Conservation (phyloP, 805 yeast genomes). For the Saturnispora saitoi region DNA sequence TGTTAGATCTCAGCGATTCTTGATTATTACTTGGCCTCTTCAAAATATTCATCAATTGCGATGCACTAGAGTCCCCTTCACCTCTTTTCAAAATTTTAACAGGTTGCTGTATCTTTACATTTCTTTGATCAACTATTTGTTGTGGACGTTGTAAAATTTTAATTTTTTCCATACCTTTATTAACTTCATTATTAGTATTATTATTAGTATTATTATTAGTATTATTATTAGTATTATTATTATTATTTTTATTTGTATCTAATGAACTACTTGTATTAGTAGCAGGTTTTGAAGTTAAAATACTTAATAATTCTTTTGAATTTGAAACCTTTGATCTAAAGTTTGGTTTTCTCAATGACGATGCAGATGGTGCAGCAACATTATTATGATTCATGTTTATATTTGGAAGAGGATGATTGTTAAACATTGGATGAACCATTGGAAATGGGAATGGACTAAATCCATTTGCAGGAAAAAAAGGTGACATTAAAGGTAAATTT, state of each 20-base stretch:
- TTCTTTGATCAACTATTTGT: not conserved
- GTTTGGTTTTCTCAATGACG: conserved; percentile 27
- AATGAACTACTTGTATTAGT: not conserved
- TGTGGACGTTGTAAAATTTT: not conserved
- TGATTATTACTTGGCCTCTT: not conserved
- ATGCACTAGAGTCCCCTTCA: conserved; percentile 2
- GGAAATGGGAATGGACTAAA: conserved; percentile 9
- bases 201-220: not conserved
- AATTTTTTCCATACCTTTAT: not conserved
- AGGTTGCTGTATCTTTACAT: not conserved
- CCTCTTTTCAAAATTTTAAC: conserved; percentile 10
- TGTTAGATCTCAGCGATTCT: not conserved
- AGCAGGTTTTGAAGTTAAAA: conserved; percentile 17
- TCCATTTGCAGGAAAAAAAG: conserved; percentile 7
- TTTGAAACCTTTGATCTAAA: conserved; percentile 27
- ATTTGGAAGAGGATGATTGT: not conserved
- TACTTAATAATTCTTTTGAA: conserved; percentile 26
- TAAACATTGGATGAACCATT: conserved; percentile 8
- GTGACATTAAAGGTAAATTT: conserved; percentile 12
- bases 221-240: not conserved
- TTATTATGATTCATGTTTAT: not conserved
- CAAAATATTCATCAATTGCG: conserved; percentile 3
- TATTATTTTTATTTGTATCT: not conserved
- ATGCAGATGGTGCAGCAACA: conserved; percentile 25
- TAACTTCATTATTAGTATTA: not conserved